phyloP scores from a whole-genome alignment of 768 basidiomycete species.

The Trametes coccinea region DNA sequence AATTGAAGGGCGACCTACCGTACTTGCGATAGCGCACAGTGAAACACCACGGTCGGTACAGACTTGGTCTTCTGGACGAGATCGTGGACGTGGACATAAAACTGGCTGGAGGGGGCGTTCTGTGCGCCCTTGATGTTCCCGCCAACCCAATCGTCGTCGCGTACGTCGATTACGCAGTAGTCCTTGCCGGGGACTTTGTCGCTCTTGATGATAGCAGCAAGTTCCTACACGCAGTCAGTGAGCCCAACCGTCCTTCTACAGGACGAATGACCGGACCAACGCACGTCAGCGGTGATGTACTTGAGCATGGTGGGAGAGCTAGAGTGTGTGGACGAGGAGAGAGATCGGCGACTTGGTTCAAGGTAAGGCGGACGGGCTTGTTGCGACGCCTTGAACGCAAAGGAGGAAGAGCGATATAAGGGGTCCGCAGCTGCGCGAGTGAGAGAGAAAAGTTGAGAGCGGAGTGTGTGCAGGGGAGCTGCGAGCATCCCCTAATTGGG shows the following conservation, averaged over 20 bases:
- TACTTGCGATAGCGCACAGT: constrained; percentile 75
- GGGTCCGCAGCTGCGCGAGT: not conserved
- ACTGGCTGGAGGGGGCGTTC: constrained; percentile 63
- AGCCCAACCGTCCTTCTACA: not conserved
- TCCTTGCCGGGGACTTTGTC: constrained; percentile 60
- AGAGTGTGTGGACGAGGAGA: not conserved
- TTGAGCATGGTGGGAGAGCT: constrained; percentile 31
- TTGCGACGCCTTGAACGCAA: not conserved
- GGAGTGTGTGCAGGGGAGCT: not conserved
- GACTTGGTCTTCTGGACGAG: constrained; percentile 63
- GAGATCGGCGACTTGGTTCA: not conserved
- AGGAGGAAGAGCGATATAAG: not conserved
- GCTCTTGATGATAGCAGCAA: constrained; percentile 68
- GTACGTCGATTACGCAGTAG: constrained; percentile 79
- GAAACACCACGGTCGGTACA: constrained; percentile 69
- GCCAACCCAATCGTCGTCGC: constrained; percentile 78
- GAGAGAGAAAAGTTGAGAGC: not conserved
- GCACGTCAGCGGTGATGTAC: constrained; percentile 44
- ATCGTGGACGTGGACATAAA: constrained; percentile 54
- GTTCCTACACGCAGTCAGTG: constrained; percentile 48
- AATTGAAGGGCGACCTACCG: constrained; percentile 49
- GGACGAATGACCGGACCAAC: constrained; percentile 9
- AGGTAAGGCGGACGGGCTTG: not conserved
- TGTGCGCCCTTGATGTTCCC: constrained; percentile 73
- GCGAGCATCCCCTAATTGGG: constrained; percentile 17